Base-by-base conservation (phyloP, 2,329 filamentous ascomycete genomes). In the Neopestalotiopsis rosae region DNA sequence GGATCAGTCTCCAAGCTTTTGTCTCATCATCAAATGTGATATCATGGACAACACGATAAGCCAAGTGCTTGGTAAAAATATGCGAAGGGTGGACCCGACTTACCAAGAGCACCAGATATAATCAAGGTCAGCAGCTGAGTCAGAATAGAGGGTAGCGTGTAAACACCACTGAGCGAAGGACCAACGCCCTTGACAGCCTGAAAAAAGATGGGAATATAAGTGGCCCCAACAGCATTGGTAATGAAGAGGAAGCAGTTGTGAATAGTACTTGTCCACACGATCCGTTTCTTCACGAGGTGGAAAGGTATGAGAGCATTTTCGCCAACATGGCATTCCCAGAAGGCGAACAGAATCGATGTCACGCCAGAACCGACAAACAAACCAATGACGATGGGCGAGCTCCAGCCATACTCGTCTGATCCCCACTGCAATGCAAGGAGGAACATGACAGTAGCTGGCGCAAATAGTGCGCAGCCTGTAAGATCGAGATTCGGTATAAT, bases 101-200 rank as follows among this genome's bases (percentile, higher is more conserved):
- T 57, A 78, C 77, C 67, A 57, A 77, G 52, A 7, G 34, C 68
- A 14, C 77, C 76, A 1, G 74, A 73, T 12, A 89, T 81, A 59
- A 92, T 89, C 0, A 89, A 84, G 57, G 91, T 90, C 0, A 89
- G 85, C n/a, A 92, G 42, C 17, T 76, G 72, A 77, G 76, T 74
- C 42, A 74, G 30, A 45, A 75, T 76, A 49, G 73, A 73, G 1
- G 78, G 77, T 49, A 79, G 69, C 72, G 79, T 72, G 64, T 79
- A 76, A 2, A 79, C 73, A 38, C 77, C 78, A 34, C 78, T 79
- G 66, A 79, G 56, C 1, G 75, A 73, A 4, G 77, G 74, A 1
- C 71, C 71, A 24, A 75, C 74, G 2, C 63, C 63, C n/a, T 65
- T 65, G n/a, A 65, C 63, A 38, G 20, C 38, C 34, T 65, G 63